Percentiles rank a stretch among this genome's conserved stretches.
Evolutionary conservation across 2,329 filamentous ascomycete species (phyloP).

Genomic region (Coniochaeta pulveracea): DNA sequence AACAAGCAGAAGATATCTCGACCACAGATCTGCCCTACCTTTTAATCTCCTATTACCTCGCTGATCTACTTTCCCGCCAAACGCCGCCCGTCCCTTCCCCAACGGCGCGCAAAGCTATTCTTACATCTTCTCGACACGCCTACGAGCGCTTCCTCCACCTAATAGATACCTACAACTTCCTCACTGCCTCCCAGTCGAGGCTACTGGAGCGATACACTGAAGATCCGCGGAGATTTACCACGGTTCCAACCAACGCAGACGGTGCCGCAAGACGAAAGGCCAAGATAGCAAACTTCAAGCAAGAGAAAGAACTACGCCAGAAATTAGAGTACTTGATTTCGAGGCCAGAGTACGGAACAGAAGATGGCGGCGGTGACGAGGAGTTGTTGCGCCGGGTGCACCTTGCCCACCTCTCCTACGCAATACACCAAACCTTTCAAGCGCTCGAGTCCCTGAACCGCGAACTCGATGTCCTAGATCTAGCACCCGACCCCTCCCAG

Average conservation of each 20-base stretch:
- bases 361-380: constrained; percentile 64
- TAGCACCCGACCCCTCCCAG: constrained; percentile 45
- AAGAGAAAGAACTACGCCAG: constrained; percentile 75
- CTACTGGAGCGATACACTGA: constrained; percentile 66
- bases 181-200: constrained; percentile 52
- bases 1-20: constrained; percentile 74
- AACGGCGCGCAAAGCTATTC: constrained; percentile 46
- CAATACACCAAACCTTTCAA: constrained; percentile 72
- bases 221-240: constrained; percentile 59
- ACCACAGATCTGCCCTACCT: constrained; percentile 83
- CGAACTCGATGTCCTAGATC: constrained; percentile 71
- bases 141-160: constrained; percentile 73
- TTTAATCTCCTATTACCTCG: constrained; percentile 64
- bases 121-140: constrained; percentile 52
- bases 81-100: constrained; percentile 44
- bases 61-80: constrained; percentile 69
- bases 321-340: constrained; percentile 54
- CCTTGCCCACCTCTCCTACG: constrained; percentile 62
- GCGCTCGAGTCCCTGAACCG: constrained; percentile 77
- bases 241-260: constrained; percentile 44
- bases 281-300: constrained; percentile 76
- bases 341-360: constrained; percentile 35
- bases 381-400: constrained; percentile 71
- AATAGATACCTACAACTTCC: constrained; percentile 67
- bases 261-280: constrained; percentile 62